Base-by-base conservation (phyloP, 208 protist species). In the Acanthamoeba quina region DNA sequence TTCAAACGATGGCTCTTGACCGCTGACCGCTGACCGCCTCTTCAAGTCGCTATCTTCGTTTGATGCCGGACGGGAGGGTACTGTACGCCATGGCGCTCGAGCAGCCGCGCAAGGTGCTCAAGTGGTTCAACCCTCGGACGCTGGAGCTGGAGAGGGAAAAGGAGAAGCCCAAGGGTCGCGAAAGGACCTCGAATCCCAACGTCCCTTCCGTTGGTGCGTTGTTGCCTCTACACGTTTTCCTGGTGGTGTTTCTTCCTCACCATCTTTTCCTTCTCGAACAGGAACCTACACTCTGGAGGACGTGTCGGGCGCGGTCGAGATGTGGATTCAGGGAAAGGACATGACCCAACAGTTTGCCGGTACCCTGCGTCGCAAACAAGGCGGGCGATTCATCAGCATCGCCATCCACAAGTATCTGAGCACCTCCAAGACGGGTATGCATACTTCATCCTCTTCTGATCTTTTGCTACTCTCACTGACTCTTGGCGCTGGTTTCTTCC, bases 1-100 rank as follows among this genome's bases (percentile, higher is more conserved):
- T 44, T 56, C 41, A 2, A 83, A 44, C 9, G 17, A 21, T 17
- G n/a, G n/a, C n/a, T n/a, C n/a, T 34, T 3, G 11, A 83, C 44
- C 24, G 49, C 41, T 58, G 19, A 26, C 56, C 37, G 19, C 5
- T 13, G 1, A 7, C 44, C 1, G 3, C 11, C 68, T 17, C 24
- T 29, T 41, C 26, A 6, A 86, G 54, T 21, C 54, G 85, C 19
- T 90, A 90, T 54, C 26, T 90, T 7, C 85, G 85, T 6, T n/a
- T 90, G 34, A 41, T 90, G 60, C 85, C 85, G 3, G 85, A 90
- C 37, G 85, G 85, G 15, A 5, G 62, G 41, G 26, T 72, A 58
- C 34, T 74, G 19, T 90, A 90, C 41, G 62, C 85, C 19, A 90
- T 90, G 85, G 54, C 85, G 62, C 58, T 90, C 5, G 85, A 90